phyloP scores from a whole-genome alignment of 805 yeast genomes.

The Sporopachydermia lactativora region DNA sequence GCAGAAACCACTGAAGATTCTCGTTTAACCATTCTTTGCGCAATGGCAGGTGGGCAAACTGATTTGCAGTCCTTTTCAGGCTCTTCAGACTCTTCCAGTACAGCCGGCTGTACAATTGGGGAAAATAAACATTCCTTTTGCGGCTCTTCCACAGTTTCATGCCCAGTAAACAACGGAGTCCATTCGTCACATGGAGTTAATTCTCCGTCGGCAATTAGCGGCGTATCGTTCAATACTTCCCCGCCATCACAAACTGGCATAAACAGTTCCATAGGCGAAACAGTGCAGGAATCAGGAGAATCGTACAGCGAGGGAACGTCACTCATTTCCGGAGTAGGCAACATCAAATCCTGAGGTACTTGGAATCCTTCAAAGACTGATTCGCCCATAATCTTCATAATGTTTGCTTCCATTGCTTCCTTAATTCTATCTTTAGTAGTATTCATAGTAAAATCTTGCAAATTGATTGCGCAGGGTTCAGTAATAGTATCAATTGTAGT shows the following conservation, averaged over 20 bases:
- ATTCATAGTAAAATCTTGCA: background rate
- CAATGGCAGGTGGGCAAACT: too few species aligned
- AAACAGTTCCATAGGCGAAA: background rate
- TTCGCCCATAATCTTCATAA: background rate
- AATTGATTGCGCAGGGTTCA: too few species aligned
- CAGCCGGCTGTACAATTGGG: too few species aligned
- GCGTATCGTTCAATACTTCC: background rate
- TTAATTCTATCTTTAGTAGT: background rate
- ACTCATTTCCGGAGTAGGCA: background rate
- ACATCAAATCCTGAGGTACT: background rate
- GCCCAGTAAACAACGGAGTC: conserved; percentile 1
- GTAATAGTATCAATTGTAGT: too few species aligned
- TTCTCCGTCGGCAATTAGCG: background rate
- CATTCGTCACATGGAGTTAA: background rate
- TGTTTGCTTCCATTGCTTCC: too few species aligned
- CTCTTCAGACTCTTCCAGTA: background rate
- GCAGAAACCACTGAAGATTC: background rate
- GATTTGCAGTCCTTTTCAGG: too few species aligned
- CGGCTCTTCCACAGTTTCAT: background rate
- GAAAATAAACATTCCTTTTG: too few species aligned
- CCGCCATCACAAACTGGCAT: too few species aligned
- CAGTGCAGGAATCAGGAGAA: background rate
- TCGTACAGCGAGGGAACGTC: background rate
- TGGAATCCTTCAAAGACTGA: conserved; percentile 1
- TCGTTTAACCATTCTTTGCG: too few species aligned